These are phyloP conservation scores for Solanum bulbocastanum DNA, from an alignment of 257 asterid species.

Conservation along the genomic window DNA sequence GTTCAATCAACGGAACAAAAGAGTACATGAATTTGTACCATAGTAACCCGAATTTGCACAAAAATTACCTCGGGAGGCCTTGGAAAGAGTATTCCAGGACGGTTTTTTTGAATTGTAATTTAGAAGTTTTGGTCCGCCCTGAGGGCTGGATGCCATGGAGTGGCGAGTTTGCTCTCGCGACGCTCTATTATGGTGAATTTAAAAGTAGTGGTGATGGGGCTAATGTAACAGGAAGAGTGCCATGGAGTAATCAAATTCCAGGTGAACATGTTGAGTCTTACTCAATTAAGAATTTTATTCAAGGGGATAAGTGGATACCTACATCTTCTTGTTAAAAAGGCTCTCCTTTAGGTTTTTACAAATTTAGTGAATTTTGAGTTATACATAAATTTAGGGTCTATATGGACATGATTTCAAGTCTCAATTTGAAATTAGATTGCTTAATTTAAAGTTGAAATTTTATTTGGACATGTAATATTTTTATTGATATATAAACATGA, in stretches of 20 bases:
- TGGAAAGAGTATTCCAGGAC: constrained; percentile 51
- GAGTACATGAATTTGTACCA: constrained; percentile 26
- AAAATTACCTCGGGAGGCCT: constrained; percentile 42
- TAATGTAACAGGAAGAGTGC: background rate
- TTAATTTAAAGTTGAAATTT: background rate
- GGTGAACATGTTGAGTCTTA: constrained; percentile 7
- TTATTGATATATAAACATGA: background rate
- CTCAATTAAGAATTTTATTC: constrained; percentile 26
- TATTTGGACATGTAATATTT: too few species aligned
- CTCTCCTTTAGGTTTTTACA: background rate
- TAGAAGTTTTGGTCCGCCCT: constrained; percentile 3
- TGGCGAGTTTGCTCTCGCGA: constrained; percentile 6
- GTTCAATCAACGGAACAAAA: constrained; percentile 34
- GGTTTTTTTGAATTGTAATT: constrained; percentile 15
- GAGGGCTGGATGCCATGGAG: constrained; percentile 19
- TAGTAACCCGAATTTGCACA: constrained; percentile 21
- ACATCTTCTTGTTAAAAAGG: background rate
- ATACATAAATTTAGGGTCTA: background rate
- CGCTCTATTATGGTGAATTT: constrained; percentile 17
- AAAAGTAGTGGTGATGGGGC: constrained; percentile 3
- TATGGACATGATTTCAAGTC: background rate
- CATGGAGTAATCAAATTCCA: constrained; percentile 18
- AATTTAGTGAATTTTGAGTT: too few species aligned
- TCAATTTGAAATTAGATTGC: background rate
- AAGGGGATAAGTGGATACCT: constrained; percentile 40